These are phyloP conservation scores for Colletotrichum falcatum DNA, from an alignment of 2,329 filamentous ascomycete genomes.

Conservation along the genomic window DNA sequence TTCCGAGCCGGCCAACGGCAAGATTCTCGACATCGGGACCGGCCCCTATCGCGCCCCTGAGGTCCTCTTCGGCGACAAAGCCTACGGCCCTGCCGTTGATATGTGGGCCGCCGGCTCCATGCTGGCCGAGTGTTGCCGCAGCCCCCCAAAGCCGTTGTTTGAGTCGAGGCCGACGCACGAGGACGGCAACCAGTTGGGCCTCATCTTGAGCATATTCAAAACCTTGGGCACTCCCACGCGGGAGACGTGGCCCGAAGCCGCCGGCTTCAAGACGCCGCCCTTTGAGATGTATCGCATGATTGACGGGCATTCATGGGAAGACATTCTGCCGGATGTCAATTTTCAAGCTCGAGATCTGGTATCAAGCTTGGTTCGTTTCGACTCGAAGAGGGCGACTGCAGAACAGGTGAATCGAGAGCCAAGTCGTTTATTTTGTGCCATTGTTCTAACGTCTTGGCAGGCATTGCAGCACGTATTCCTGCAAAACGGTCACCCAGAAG, in stretches of 20 bases:
- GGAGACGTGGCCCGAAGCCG: constrained; percentile 86
- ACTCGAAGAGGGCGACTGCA: constrained; percentile 77
- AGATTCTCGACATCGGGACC: constrained; percentile 94
- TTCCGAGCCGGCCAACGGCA: constrained; percentile 73
- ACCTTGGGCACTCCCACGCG: constrained; percentile 87
- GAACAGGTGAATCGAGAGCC: constrained; percentile 50
- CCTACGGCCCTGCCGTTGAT: constrained; percentile 80
- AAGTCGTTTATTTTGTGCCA: background rate
- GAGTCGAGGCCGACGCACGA: constrained; percentile 79
- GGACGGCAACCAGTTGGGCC: constrained; percentile 88
- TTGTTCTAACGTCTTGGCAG: constrained; percentile 23
- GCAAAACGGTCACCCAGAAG: background rate
- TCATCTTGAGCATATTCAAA: constrained; percentile 93
- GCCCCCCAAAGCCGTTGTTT: constrained; percentile 75
- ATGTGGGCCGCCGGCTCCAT: constrained; percentile 92
- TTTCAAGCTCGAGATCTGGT: constrained; percentile 74
- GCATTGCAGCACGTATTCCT: constrained; percentile 35
- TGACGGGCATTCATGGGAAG: constrained; percentile 73
- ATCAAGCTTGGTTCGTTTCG: constrained; percentile 75
- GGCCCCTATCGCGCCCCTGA: constrained; percentile 93
- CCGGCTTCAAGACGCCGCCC: constrained; percentile 75
- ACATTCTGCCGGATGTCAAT: constrained; percentile 73
- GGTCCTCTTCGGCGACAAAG: constrained; percentile 83
- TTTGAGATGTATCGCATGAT: constrained; percentile 92
- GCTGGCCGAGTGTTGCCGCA: constrained; percentile 78